Conservation (phyloP, 2,329 filamentous ascomycete genomes). For the Chalara sp. region DNA sequence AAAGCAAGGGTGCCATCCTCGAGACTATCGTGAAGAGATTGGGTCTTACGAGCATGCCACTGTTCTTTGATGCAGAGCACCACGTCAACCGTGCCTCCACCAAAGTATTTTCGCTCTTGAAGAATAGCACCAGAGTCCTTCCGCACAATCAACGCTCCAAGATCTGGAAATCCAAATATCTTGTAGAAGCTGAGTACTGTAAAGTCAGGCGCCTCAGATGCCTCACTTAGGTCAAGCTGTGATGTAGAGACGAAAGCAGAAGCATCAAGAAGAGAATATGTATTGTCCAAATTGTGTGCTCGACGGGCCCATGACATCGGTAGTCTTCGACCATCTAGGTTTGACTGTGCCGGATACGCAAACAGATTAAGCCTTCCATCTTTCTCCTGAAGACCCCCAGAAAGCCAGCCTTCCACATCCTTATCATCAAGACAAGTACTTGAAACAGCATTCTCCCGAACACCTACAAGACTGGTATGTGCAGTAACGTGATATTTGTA, state of each 20-base stretch:
- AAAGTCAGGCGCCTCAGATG: constrained; percentile 68
- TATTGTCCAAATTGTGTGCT: constrained; percentile 31
- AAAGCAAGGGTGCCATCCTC: constrained; percentile 91
- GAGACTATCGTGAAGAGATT: constrained; percentile 68
- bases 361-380: constrained; percentile 45
- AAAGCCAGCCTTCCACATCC: constrained; percentile 61
- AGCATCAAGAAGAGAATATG: constrained; percentile 74
- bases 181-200: constrained; percentile 88
- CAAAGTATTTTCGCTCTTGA: constrained; percentile 71
- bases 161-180: constrained; percentile 93
- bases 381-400: constrained; percentile 27
- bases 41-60: constrained; percentile 75
- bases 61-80: constrained; percentile 69
- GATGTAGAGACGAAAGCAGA: constrained; percentile 76
- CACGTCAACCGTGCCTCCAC: constrained; percentile 90
- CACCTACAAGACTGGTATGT: constrained; percentile 83
- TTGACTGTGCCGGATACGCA: constrained; percentile 60
- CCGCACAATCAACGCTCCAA: constrained; percentile 78
- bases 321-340: constrained; percentile 53
- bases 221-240: constrained; percentile 61
- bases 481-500: constrained; percentile 80
- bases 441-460: constrained; percentile 60
- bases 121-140: constrained; percentile 62
- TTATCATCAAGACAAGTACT: constrained; percentile 62
- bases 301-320: constrained; percentile 61